Conservation (phyloP, 305 asterid species). For the Coffea humblotiana region DNA sequence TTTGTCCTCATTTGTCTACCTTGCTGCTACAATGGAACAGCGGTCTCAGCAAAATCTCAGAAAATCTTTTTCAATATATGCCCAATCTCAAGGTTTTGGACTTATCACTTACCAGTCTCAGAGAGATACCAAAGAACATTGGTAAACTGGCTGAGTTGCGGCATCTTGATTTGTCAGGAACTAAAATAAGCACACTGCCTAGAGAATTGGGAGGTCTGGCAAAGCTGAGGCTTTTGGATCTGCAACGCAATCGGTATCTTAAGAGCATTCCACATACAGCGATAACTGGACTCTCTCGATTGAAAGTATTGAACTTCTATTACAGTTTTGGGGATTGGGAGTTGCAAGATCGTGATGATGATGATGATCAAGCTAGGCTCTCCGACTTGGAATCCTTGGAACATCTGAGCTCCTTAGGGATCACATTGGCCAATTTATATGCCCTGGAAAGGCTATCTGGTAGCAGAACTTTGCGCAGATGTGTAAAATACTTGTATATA, state of each 20-base stretch:
- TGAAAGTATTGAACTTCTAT: slow-evolving; percentile 44
- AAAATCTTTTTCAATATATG: slow-evolving; percentile 35
- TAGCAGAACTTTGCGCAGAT: slow-evolving; percentile 28
- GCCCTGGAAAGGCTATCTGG: slow-evolving; percentile 28
- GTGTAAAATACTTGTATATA: slow-evolving; percentile 45
- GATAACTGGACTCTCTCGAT: slow-evolving; percentile 31
- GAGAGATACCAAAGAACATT: slow-evolving; percentile 36
- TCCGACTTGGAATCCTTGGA: slow-evolving; percentile 31
- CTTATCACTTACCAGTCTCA: slow-evolving; percentile 40
- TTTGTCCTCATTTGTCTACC: slow-evolving; percentile 39
- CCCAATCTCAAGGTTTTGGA: slow-evolving; percentile 43
- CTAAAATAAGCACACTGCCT: slow-evolving; percentile 40
- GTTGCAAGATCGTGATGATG: slow-evolving; percentile 14
- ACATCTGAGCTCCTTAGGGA: slow-evolving; percentile 37
- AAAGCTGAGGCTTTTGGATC: slow-evolving; percentile 36
- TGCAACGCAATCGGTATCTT: slow-evolving; percentile 46
- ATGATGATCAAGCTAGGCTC: slow-evolving; percentile 29
- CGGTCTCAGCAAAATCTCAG: slow-evolving; percentile 34
- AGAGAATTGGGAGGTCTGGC: slow-evolving; percentile 34
- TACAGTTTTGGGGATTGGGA: slow-evolving; percentile 44
- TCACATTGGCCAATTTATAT: slow-evolving; percentile 31
- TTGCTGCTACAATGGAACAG: slow-evolving; percentile 42
- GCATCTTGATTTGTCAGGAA: slow-evolving; percentile 48
- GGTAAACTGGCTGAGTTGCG: slow-evolving; percentile 36
- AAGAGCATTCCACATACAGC: slow-evolving; percentile 33